Percentiles rank a stretch among this genome's conserved stretches.
Evolutionary conservation across 305 asterid genomes (phyloP).

Genomic region (Rubia balearica): DNA sequence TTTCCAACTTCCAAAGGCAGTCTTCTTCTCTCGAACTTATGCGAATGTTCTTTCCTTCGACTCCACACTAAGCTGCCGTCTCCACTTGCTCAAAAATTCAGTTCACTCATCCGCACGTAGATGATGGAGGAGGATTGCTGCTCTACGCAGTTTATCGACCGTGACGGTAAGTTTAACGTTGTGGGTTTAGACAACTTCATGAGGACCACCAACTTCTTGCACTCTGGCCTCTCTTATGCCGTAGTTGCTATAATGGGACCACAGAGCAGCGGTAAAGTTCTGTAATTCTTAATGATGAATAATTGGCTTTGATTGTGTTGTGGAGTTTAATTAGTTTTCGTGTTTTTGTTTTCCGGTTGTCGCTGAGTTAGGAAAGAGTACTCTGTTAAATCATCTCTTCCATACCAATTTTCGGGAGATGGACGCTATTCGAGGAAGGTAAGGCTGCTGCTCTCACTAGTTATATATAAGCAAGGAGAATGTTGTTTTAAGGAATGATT

Average conservation of each 20-base stretch:
- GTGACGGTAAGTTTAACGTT: constrained; percentile 44
- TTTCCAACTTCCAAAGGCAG: constrained; percentile 3
- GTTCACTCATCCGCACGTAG: not conserved
- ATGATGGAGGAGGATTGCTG: constrained; percentile 22
- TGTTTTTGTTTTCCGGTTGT: not conserved
- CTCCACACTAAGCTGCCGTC: not conserved
- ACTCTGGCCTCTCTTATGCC: constrained; percentile 51
- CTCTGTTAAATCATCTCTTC: constrained; percentile 56
- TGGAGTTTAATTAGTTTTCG: not conserved
- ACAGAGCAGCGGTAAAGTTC: constrained; percentile 48
- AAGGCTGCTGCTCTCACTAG: not conserved
- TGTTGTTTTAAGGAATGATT: too few relatives aligned
- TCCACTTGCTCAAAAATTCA: not conserved
- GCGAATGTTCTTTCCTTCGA: constrained; percentile 9
- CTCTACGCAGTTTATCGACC: constrained; percentile 45
- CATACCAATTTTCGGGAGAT: constrained; percentile 55
- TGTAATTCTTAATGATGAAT: not conserved
- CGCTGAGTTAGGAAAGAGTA: constrained; percentile 43
- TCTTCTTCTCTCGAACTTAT: not conserved
- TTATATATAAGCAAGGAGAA: not conserved
- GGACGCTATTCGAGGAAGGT: constrained; percentile 60
- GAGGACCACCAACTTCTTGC: constrained; percentile 33
- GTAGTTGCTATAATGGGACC: constrained; percentile 66
- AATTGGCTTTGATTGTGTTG: not conserved
- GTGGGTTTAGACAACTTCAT: constrained; percentile 34